phyloP scores from a whole-genome alignment of 139 green algal species.

The Zygnema circumcarinatum region DNA sequence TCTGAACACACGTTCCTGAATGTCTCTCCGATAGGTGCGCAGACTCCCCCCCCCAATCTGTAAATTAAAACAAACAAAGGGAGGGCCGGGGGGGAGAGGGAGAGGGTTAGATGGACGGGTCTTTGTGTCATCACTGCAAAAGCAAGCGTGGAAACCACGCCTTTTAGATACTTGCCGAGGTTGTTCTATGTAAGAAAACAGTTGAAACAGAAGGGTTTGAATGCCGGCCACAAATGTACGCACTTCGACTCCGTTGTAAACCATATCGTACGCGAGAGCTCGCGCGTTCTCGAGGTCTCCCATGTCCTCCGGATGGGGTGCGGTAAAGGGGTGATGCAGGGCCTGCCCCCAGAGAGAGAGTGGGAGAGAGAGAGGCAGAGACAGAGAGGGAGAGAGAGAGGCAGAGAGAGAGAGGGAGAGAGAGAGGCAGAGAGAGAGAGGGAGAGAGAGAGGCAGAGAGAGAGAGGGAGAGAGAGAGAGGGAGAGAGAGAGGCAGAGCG shows the following conservation, averaged over 20 bases:
- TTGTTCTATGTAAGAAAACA: no score
- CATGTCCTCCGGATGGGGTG: constrained; percentile 78
- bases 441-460: no score
- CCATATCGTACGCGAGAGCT: constrained; percentile 90
- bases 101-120: no score
- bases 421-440: no score
- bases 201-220: no score
- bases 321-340: constrained; percentile 98
- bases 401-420: no score
- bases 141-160: no score
- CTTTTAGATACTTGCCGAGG: no score
- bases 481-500: no score
- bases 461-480: no score
- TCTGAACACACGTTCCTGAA: constrained; percentile 91
- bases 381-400: background rate
- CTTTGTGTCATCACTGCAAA: no score
- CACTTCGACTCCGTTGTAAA: constrained; percentile 97
- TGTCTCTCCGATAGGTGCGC: constrained; percentile 88
- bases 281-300: constrained; percentile 56
- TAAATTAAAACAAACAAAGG: constrained; percentile 1
- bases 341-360: constrained; percentile 61
- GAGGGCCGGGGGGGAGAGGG: background rate
- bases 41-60: constrained; percentile 88
- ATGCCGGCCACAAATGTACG: no score
- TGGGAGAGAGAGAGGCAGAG: background rate